Evolutionary conservation across 1,284 basidiomycete species (phyloP), one percentile per base, ranked within the genome.

Genomic region (Naganishia cerealis): DNA sequence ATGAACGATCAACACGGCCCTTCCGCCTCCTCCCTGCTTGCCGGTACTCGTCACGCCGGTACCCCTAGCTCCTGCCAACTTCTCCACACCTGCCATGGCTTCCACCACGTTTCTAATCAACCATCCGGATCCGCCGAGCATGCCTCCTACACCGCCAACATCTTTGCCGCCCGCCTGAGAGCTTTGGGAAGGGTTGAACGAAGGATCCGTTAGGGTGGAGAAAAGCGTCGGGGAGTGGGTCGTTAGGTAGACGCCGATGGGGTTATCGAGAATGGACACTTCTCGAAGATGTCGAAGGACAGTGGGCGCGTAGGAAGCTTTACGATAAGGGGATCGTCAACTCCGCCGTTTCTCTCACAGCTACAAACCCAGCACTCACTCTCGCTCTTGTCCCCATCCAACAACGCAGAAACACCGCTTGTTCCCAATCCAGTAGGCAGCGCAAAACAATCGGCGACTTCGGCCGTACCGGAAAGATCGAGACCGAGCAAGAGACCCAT

Each of bases 171-270:
- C 61, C 24, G 61, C 61, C 24, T 40, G 38, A 0, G 61, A 63
- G 39, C 59, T 63, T 26, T 62, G 62, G 18, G 67, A 57, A 12
- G 67, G 67, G 46, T 63, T 68, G 54, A 68, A 68, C 5, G 67
- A 43, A 24, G 61, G 59, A 43, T 62, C 61, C 21, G 62, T 68
- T 33, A 68, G 40, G 21, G 69, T 67, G 10, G 58, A 65, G 56
- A 66, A 70, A 15, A 70, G 61, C 18, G 69, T 63, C 15, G 67
- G 58, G 38, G 66, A 85, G 21, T 88, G 87, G 56, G 89, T 92
- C 56, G 90, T 90, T 79, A 96, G 92, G 84, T 99, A 99, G 81
- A 97, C 93, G 54, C 96, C 96, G 67, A 99, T 91, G 57, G 96
- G 87, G 74, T 90, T 93, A 79, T 95, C 94, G 77, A 97, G 94